Percentiles rank a stretch among this genome's conserved stretches.
These are phyloP conservation scores for Fusarium buharicum DNA, from an alignment of 2,329 filamentous ascomycete species.

Conservation along the genomic window DNA sequence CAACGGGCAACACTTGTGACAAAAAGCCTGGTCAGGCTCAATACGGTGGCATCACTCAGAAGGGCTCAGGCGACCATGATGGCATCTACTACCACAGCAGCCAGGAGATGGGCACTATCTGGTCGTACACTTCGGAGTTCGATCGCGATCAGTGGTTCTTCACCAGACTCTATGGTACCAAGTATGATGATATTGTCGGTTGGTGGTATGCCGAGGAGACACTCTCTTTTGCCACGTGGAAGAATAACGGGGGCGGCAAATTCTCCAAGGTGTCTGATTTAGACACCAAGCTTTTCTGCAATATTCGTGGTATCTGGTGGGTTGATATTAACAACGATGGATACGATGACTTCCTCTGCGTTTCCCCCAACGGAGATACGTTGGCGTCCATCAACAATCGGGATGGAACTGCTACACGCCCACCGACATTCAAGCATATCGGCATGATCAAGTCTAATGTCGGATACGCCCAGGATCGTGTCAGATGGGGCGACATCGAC, in stretches of 20 bases:
- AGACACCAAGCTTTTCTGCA: background rate
- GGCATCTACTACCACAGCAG: slow-evolving; percentile 45
- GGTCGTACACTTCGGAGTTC: slow-evolving; percentile 5
- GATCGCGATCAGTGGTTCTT: slow-evolving; percentile 18
- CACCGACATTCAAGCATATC: background rate
- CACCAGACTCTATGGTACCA: background rate
- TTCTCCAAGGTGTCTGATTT: slow-evolving; percentile 1
- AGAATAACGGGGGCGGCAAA: slow-evolving; percentile 7
- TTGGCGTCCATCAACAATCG: slow-evolving; percentile 3
- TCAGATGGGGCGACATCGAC: slow-evolving; percentile 12
- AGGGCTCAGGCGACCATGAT: slow-evolving; percentile 45
- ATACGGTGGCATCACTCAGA: slow-evolving; percentile 40
- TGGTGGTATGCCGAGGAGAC: slow-evolving; percentile 1
- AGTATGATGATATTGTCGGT: slow-evolving; percentile 11
- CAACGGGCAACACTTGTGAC: background rate
- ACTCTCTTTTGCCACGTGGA: background rate
- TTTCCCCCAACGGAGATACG: background rate
- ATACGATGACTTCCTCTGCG: slow-evolving; percentile 7
- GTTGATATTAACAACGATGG: background rate
- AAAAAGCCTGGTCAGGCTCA: background rate
- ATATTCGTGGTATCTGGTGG: background rate
- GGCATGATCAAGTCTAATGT: slow-evolving; percentile 7
- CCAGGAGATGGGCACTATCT: slow-evolving; percentile 28
- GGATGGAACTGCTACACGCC: background rate
- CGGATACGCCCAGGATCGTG: slow-evolving; percentile 2